These are phyloP conservation scores for Geotrichum reessii DNA, from an alignment of 1,139 yeast species.

Conservation along the genomic window DNA sequence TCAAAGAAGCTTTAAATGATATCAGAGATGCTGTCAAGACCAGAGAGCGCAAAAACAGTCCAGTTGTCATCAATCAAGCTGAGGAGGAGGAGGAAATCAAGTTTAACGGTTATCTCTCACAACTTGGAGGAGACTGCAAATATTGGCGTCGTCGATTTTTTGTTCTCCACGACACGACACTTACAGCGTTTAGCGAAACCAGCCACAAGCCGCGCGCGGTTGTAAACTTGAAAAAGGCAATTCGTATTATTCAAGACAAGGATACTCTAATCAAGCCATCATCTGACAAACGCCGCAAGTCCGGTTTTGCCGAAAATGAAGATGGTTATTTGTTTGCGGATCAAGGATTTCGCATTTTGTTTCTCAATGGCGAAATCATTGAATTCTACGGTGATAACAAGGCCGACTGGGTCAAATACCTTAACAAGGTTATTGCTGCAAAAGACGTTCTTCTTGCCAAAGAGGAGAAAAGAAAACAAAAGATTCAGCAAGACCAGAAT, in stretches of 20 bases:
- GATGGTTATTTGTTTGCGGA: constrained; percentile 29
- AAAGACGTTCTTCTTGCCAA: constrained; percentile 1
- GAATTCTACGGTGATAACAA: constrained; percentile 60
- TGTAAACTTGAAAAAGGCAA: constrained; percentile 59
- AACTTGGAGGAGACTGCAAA: constrained; percentile 72
- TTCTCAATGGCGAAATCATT: constrained; percentile 62
- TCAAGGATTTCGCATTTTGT: constrained; percentile 48
- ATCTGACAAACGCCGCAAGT: constrained; percentile 27
- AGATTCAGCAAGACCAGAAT: not conserved
- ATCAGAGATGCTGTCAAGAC: constrained; percentile 26
- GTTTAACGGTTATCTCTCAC: constrained; percentile 51
- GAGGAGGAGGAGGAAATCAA: constrained; percentile 11
- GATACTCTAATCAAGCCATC: constrained; percentile 25
- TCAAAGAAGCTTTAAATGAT: constrained; percentile 44
- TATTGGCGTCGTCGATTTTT: constrained; percentile 59
- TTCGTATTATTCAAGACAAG: constrained; percentile 36
- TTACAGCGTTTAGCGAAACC: constrained; percentile 60
- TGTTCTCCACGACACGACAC: constrained; percentile 52
- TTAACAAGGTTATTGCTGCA: constrained; percentile 24
- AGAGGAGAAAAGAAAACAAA: not conserved
- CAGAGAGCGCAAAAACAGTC: not conserved
- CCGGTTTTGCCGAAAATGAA: constrained; percentile 31
- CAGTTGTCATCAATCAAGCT: constrained; percentile 9
- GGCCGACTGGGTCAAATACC: constrained; percentile 50
- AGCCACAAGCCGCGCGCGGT: constrained; percentile 62